Conservation (phyloP, 2,329 filamentous ascomycete species). For the Penicillium italicum region DNA sequence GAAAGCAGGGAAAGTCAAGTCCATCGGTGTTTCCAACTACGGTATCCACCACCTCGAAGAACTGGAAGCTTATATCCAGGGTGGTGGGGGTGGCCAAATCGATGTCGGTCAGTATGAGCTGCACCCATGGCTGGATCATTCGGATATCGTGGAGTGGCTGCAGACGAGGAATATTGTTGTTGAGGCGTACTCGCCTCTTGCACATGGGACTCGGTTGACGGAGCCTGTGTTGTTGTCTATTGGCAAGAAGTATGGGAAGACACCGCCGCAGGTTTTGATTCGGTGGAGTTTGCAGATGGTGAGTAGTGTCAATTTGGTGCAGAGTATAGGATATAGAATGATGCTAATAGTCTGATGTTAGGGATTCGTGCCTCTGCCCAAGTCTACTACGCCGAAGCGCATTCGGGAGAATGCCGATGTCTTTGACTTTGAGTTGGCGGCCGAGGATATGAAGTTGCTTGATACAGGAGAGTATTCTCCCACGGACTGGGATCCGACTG, state of each 20-base stretch:
- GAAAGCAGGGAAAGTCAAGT: conserved; percentile 64
- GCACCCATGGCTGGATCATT: conserved; percentile 76
- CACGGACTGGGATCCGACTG: conserved; percentile 56
- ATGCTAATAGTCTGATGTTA: conserved; percentile 21
- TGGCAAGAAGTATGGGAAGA: conserved; percentile 65
- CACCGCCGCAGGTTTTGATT: conserved; percentile 69
- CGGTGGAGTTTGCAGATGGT: conserved; percentile 77
- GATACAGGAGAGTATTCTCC: conserved; percentile 56
- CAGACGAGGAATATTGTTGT: conserved; percentile 64
- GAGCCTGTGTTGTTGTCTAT: conserved; percentile 62
- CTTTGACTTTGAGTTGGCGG: conserved; percentile 59
- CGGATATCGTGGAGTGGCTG: conserved; percentile 63
- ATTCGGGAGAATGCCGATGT: conserved; percentile 60
- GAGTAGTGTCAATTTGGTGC: conserved; percentile 40
- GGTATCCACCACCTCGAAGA: conserved; percentile 72
- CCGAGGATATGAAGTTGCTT: conserved; percentile 56
- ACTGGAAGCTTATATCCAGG: conserved; percentile 52
- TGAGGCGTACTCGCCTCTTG: conserved; percentile 77
- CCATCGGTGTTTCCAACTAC: conserved; percentile 74
- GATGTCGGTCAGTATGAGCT: conserved; percentile 78
- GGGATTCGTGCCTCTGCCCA: conserved; percentile 62
- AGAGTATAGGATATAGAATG: background rate
- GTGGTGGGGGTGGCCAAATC: conserved; percentile 60
- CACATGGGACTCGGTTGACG: conserved; percentile 65
- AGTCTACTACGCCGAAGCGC: conserved; percentile 56